A percentile compares a stretch with the other conserved stretches of the same genome.
Conservation (phyloP, 1,284 basidiomycete genomes). For the Ustilago esculenta region DNA sequence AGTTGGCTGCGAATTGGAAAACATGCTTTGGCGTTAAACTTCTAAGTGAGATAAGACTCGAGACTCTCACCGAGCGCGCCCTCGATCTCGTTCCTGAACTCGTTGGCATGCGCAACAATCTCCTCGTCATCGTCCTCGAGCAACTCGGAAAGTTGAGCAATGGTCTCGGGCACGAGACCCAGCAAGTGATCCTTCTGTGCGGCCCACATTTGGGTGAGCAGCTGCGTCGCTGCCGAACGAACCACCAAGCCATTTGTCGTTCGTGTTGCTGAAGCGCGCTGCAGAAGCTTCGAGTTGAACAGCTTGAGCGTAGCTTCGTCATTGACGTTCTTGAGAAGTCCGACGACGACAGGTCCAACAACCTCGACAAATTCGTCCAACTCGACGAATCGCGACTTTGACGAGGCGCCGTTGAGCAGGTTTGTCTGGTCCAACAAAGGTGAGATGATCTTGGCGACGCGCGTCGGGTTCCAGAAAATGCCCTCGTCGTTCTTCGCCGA, state of each 20-base stretch:
- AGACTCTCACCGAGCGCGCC: conserved; percentile 67
- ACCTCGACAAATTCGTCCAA: conserved; percentile 14
- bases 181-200: conserved; percentile 72
- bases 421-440: conserved; percentile 75
- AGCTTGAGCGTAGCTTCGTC: conserved; percentile 76
- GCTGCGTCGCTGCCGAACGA: conserved; percentile 75
- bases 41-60: conserved; percentile 66
- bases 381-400: conserved; percentile 4
- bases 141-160: conserved; percentile 70
- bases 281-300: conserved; percentile 83
- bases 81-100: conserved; percentile 69
- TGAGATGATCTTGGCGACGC: conserved; percentile 74
- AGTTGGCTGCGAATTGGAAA: too few species aligned
- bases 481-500: conserved; percentile 83
- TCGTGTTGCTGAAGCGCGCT: conserved; percentile 75
- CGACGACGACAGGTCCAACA: conserved; percentile 68
- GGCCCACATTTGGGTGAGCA: conserved; percentile 79
- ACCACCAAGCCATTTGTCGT: conserved; percentile 18
- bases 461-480: conserved; percentile 88
- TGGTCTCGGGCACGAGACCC: conserved; percentile 71
- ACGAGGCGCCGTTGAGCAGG: conserved; percentile 4
- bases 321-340: conserved; percentile 73
- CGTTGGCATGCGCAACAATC: conserved; percentile 68
- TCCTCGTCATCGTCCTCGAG: conserved; percentile 70
- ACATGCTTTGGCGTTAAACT: too few species aligned